Base-by-base conservation (phyloP, 495 filamentous ascomycete species). In the Chaetomidium leptoderma region DNA sequence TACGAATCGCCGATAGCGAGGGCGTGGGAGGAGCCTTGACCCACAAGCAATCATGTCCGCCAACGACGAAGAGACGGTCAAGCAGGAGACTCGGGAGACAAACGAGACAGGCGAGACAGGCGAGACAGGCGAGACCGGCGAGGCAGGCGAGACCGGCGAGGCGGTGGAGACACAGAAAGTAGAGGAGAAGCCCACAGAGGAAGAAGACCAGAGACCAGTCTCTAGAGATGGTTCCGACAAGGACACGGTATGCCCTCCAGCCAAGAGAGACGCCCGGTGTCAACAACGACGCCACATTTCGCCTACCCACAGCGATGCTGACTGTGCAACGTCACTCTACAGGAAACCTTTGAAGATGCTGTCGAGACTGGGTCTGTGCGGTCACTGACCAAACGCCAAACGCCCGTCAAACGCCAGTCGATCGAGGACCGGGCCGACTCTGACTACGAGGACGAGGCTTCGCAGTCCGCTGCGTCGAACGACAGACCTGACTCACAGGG, bases 341-440 rank as follows among this genome's bases (percentile, higher is more conserved):
- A 90, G 87, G 88, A 91, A 57, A 83, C 83, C 21, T 91, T 90
- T 55, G 86, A 90, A 67, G 87, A 92, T 74, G 86, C 86, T 56
- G 74, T 82, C 62, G 88, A 90, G 71, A 77, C 72, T 16, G 68
- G 70, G 48, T 78, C 75, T 39, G 64, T 76, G 24, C 70, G 77
- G 40, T 78, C 77, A 9, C 63, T 80, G 59, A 80, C 76, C 66
- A 76, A 71, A 64, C 69, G 71, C 81, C 64, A 77, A 76, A 74
- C 74, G 40, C 70, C 78, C 59, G 59, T 64, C 65, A 67, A 62
- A 23, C 64, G 59, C 60, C 57, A 54, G 30, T 44, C 63, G 21
- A 26, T 62, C 33, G 70, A 66, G 13, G 67, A 72, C 37, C 60
- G 48, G 13, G 63, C 66, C 37, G 65, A 68, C 2, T 60, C 60